Percentiles rank a stretch among this genome's conserved stretches.
Conservation (phyloP, 768 basidiomycete species). For the Heimioporus sp. region DNA sequence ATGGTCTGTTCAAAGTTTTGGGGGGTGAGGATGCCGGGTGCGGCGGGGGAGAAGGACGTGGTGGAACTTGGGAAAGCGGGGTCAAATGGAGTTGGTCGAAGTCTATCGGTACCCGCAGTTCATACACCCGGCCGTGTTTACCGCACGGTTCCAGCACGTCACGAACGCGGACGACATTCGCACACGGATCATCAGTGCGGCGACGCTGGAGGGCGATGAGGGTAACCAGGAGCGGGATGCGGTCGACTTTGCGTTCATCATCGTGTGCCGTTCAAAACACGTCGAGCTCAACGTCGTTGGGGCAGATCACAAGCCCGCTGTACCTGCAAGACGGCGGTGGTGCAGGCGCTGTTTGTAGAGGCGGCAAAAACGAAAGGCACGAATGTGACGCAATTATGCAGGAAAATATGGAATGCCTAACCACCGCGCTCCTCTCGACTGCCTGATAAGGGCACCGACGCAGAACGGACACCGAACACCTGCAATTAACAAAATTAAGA, state of each 20-base stretch:
- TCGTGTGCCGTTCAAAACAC: constrained; percentile 36
- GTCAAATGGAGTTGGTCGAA: constrained; percentile 45
- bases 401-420: too few relatives aligned
- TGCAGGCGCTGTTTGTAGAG: constrained; percentile 75
- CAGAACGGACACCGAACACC: too few relatives aligned
- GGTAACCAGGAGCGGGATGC: constrained; percentile 72
- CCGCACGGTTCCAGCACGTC: constrained; percentile 68
- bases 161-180: constrained; percentile 64
- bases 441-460: too few relatives aligned
- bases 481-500: too few relatives aligned
- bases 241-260: constrained; percentile 91
- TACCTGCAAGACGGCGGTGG: constrained; percentile 84
- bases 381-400: too few relatives aligned
- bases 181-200: constrained; percentile 74
- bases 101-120: constrained; percentile 56
- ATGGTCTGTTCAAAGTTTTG: constrained; percentile 49
- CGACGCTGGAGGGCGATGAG: constrained; percentile 51
- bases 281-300: constrained; percentile 1
- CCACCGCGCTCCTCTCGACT: too few relatives aligned
- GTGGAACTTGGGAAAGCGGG: background rate
- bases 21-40: constrained; percentile 39
- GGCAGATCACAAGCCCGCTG: constrained; percentile 73
- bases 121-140: constrained; percentile 43
- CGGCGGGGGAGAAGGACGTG: constrained; percentile 30
- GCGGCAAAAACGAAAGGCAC: too few relatives aligned